These are phyloP conservation scores for Phlyctochytrium planicorne DNA, from an alignment of 192 early-diverging fungal species.

Conservation along the genomic window DNA sequence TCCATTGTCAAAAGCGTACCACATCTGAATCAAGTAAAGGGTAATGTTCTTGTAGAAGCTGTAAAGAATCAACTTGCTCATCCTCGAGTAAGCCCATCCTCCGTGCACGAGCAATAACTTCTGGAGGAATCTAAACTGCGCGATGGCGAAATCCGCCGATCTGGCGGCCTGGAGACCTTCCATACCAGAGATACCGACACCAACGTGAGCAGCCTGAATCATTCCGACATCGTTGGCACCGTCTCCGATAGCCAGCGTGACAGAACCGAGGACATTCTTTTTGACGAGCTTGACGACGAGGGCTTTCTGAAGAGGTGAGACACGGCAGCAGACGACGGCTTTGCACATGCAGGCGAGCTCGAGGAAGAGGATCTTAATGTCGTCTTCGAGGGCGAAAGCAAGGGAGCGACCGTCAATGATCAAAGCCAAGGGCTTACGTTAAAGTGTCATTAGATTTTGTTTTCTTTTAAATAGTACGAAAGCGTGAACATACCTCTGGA, in stretches of 20 bases:
- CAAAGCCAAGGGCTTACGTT: conserved; percentile 76
- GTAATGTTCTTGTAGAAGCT: conserved; percentile 99
- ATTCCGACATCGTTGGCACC: conserved; percentile 99
- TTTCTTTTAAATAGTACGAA: too few relatives aligned
- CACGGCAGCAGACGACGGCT: conserved; percentile 96
- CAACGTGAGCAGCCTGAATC: conserved; percentile 99
- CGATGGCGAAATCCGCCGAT: conserved; percentile 95
- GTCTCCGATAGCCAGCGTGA: conserved; percentile 96
- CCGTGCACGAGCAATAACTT: conserved; percentile 98
- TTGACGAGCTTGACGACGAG: conserved; percentile 96
- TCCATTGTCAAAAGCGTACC: conserved; percentile 92
- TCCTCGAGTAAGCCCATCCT: conserved; percentile 92
- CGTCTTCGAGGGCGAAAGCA: conserved; percentile 86
- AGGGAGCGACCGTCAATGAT: conserved; percentile 94
- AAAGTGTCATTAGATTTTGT: conserved; percentile 1
- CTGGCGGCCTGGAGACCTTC: conserved; percentile 97
- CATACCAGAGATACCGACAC: conserved; percentile 93
- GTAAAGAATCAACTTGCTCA: conserved; percentile 94
- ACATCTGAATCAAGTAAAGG: conserved; percentile 96
- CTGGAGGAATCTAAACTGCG: conserved; percentile 91
- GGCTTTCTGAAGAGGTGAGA: conserved; percentile 97
- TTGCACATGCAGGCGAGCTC: conserved; percentile 91
- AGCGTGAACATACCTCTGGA: conserved; percentile 4
- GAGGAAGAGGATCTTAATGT: conserved; percentile 64
- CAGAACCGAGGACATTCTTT: conserved; percentile 72